Evolutionary conservation across 2,329 filamentous ascomycete species (phyloP), one percentile per base, ranked within the genome.

Genomic region (Pleomassaria siparia): DNA sequence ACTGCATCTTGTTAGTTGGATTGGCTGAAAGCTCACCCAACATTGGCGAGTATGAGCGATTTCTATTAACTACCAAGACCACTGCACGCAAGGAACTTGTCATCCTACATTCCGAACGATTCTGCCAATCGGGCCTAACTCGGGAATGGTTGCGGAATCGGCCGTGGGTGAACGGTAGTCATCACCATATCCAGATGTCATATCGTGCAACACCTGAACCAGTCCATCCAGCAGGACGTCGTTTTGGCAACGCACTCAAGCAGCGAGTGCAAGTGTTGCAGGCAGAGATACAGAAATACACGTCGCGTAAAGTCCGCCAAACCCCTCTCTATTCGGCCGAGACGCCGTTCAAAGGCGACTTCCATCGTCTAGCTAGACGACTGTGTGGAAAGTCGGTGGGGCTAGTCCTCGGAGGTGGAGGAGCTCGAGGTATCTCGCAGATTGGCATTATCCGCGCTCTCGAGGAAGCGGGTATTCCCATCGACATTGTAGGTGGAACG

Each of bases 241-340:
- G 87, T 43, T 86, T 95, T 13, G 91, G 92, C 1, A 88, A 87
- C 4, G 90, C 87, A 0, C 75, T 99, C 50, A 97, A 96, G 69
- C 88, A 96, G 63, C 80, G 91, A 28, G 94, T 99, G 4, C 92
- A 99, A 69, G 91, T 94, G 5, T 72, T 99, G 3, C 94, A 97
- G 67, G 94, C 94, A 0, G 94, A 97, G 66, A 96, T 99, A 16
- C 92, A 97, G 65, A 97, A 96, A 67, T 99, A 96, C 68, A 97
- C 95, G 0, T 96, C 91, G 1, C 83, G 90, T n/a, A 87, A 89
- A 56, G 85, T 95, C n/a, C 85, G 89, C 21, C 91, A 95, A 60
- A 88, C 86, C 2, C 88, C 91, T 0, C 83, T 96, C 28, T 99
- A 97, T 67, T 91, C 91, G 0, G 86, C 91, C 0, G 90, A 97